Conservation (phyloP, 1,284 basidiomycete species). For the Ceratobasidium sp. region DNA sequence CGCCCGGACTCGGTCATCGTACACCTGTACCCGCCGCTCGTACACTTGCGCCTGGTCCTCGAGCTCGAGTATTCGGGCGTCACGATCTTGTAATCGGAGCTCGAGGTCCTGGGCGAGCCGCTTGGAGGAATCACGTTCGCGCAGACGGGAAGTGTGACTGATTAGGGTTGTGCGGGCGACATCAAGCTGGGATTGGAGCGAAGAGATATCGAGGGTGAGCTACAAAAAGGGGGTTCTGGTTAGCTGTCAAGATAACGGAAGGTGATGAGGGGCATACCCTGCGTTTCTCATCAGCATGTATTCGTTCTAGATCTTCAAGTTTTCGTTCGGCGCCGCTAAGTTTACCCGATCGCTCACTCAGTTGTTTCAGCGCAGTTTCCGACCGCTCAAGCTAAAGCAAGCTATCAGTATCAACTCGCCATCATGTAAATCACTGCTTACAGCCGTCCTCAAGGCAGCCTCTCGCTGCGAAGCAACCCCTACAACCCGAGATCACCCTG, state of each 20-base stretch:
- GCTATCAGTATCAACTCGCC: conserved; percentile 17
- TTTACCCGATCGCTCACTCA: conserved; percentile 48
- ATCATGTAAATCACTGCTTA: conserved; percentile 6
- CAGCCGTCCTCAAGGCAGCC: conserved; percentile 38
- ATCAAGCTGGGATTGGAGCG: conserved; percentile 66
- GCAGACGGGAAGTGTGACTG: conserved; percentile 67
- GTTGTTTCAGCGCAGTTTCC: conserved; percentile 46
- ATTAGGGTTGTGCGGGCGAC: conserved; percentile 61
- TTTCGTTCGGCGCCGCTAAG: conserved; percentile 64
- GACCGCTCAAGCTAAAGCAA: conserved; percentile 48
- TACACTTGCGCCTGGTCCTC: conserved; percentile 72
- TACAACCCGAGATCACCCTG: conserved; percentile 7
- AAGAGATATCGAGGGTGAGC: conserved; percentile 61
- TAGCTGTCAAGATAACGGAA: conserved; percentile 19
- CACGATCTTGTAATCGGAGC: conserved; percentile 17
- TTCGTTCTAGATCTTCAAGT: conserved; percentile 71
- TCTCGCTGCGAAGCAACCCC: conserved; percentile 42
- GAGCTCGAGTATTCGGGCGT: conserved; percentile 57
- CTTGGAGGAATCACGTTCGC: conserved; percentile 50
- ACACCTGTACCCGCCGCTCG: conserved; percentile 55
- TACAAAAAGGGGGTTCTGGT: conserved; percentile 13
- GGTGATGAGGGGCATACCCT: conserved; percentile 58
- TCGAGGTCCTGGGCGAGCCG: conserved; percentile 33
- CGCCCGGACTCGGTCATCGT: conserved; percentile 35
- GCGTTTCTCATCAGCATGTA: conserved; percentile 74